phyloP scores from a whole-genome alignment of 2,329 filamentous ascomycete genomes.

The Paraphoma chrysanthemicola region DNA sequence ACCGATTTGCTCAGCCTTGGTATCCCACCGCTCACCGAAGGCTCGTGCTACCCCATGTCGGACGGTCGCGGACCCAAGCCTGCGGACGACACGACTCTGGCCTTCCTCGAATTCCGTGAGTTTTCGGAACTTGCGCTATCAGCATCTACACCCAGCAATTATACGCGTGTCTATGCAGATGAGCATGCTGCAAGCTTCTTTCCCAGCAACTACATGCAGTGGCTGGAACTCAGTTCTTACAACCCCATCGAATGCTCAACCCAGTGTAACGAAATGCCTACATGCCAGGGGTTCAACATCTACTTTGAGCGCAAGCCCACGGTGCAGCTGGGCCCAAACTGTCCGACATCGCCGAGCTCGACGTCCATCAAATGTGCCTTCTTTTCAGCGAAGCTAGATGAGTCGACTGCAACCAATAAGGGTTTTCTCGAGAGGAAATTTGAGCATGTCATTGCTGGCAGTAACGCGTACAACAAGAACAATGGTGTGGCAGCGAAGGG shows the following conservation, averaged over 20 bases:
- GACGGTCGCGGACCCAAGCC: slow-evolving; percentile 15
- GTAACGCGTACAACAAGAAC: slow-evolving; percentile 23
- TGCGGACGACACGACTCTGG: slow-evolving; percentile 10
- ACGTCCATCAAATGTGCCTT: slow-evolving; percentile 32
- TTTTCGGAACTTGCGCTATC: slow-evolving; percentile 19
- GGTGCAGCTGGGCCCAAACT: slow-evolving; percentile 11
- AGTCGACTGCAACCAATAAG: slow-evolving; percentile 13
- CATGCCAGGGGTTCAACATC: slow-evolving; percentile 32
- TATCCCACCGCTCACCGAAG: neutral
- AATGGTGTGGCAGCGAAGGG: too few relatives aligned
- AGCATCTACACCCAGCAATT: slow-evolving; percentile 33
- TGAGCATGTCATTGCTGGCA: slow-evolving; percentile 20
- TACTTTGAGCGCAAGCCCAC: slow-evolving; percentile 31
- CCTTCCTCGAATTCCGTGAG: slow-evolving; percentile 23
- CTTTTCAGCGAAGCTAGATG: slow-evolving; percentile 17
- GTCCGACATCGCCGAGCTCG: slow-evolving; percentile 22
- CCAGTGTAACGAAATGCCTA: slow-evolving; percentile 16
- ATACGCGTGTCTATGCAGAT: slow-evolving; percentile 31
- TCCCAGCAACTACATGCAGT: slow-evolving; percentile 25
- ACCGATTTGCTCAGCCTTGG: neutral
- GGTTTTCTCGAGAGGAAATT: slow-evolving; percentile 19
- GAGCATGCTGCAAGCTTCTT: slow-evolving; percentile 28
- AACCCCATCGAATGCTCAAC: slow-evolving; percentile 31
- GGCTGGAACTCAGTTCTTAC: slow-evolving; percentile 31
- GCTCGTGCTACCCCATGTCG: neutral